These are phyloP conservation scores for Eucalyptus brandiana DNA, from an alignment of 345 rosid genomes.

Conservation along the genomic window DNA sequence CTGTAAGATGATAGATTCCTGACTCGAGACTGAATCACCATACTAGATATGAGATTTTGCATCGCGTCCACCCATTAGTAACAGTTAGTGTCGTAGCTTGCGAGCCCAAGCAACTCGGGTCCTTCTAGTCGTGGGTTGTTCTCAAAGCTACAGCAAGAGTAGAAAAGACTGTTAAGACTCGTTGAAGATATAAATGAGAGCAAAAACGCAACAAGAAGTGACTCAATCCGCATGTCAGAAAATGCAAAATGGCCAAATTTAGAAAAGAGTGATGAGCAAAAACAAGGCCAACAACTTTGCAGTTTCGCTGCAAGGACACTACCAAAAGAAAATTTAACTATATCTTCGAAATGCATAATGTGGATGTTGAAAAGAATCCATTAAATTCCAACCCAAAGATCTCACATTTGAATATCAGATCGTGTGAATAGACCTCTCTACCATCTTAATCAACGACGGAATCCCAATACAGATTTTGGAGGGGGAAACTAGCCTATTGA, in stretches of 20 bases:
- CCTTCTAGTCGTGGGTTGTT: constrained; percentile 88
- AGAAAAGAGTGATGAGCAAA: background rate
- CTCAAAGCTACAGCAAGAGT: constrained; percentile 47
- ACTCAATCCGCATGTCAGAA: background rate
- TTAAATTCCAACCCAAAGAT: background rate
- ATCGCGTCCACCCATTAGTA: constrained; percentile 13
- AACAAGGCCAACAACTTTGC: background rate
- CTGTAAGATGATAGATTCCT: constrained; percentile 2
- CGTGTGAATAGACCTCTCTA: background rate
- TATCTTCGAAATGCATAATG: background rate
- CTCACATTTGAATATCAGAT: background rate
- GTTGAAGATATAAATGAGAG: background rate
- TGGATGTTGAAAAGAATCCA: background rate
- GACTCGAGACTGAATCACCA: background rate
- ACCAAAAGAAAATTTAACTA: background rate
- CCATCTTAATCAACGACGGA: background rate
- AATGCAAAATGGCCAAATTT: background rate
- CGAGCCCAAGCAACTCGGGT: constrained; percentile 85
- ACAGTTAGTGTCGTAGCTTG: constrained; percentile 85
- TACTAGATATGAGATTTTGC: background rate
- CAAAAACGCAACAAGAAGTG: background rate
- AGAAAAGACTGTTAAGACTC: background rate
- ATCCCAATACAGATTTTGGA: background rate
- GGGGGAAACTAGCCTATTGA: background rate
- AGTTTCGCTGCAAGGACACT: background rate